These are phyloP conservation scores for Helianthus annuus DNA, from an alignment of 129 eudicot genomes.

Conservation along the genomic window DNA sequence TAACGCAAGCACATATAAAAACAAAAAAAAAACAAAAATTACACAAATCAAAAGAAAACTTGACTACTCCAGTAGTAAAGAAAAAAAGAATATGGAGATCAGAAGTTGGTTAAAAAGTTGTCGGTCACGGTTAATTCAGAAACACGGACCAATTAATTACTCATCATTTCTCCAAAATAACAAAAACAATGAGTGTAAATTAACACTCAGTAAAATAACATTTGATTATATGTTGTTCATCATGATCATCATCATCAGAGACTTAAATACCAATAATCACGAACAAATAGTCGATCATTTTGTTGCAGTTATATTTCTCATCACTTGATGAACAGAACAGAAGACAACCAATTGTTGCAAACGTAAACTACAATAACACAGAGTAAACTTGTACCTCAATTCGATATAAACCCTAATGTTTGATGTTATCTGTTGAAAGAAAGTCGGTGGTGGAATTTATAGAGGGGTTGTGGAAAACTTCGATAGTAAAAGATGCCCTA, in stretches of 20 bases:
- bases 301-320: conserved; percentile 45
- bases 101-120: conserved; percentile 41
- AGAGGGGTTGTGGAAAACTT: not conserved
- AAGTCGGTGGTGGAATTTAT: conserved; percentile 1
- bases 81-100: conserved; percentile 16
- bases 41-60: not conserved
- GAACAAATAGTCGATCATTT: conserved; percentile 32
- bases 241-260: conserved; percentile 31
- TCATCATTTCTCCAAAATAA: conserved; percentile 35
- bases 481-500: conserved; percentile 14
- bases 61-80: no score
- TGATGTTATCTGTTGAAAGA: not conserved
- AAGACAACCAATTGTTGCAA: not conserved
- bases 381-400: not conserved
- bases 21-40: not conserved
- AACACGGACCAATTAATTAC: conserved; percentile 49
- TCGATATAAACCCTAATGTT: not conserved
- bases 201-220: not conserved
- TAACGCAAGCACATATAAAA: not conserved
- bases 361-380: no score
- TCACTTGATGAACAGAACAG: conserved; percentile 29
- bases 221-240: not conserved
- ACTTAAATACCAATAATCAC: conserved; percentile 46
- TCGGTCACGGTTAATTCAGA: conserved; percentile 53
- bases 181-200: not conserved